Percentiles rank a stretch among this genome's conserved stretches.
Evolutionary conservation across 164 flowering plant genomes (phyloP).

Genomic region (Macadamia tetraphylla): DNA sequence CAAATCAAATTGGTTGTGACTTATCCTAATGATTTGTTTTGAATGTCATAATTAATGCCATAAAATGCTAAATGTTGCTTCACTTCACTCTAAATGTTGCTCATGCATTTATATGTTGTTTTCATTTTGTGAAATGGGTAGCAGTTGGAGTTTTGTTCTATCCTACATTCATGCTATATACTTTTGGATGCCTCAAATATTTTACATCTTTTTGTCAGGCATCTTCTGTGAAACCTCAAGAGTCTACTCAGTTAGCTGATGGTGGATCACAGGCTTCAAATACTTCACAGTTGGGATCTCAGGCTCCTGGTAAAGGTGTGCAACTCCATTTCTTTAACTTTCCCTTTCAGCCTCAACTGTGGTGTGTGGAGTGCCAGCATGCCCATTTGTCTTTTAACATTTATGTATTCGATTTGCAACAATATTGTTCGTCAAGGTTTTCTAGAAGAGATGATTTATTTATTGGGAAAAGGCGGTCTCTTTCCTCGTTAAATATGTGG

Average conservation of each 20-base stretch:
- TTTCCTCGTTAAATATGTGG: too few species aligned
- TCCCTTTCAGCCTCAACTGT: background rate
- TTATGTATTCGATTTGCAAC: background rate
- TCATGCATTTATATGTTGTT: background rate
- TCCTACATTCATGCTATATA: background rate
- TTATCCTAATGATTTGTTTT: background rate
- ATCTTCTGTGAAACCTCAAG: slow-evolving; percentile 39
- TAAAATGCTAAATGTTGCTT: too few species aligned
- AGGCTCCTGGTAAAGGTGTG: slow-evolving; percentile 49
- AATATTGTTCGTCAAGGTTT: too few species aligned
- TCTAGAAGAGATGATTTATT: too few species aligned
- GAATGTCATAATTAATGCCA: background rate
- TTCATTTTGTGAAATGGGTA: background rate
- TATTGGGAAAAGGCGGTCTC: too few species aligned
- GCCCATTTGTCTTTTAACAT: background rate
- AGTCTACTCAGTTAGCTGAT: slow-evolving; percentile 37
- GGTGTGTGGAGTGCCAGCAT: background rate
- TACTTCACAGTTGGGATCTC: slow-evolving; percentile 39
- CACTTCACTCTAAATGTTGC: background rate
- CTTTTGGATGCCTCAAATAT: slow-evolving; percentile 1
- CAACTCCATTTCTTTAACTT: background rate
- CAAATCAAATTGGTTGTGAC: background rate
- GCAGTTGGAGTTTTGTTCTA: background rate
- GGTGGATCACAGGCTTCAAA: slow-evolving; percentile 42
- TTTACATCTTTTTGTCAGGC: slow-evolving; percentile 33